phyloP scores from a whole-genome alignment of 2,329 filamentous ascomycete genomes.

The Paecilomyces variotii region DNA sequence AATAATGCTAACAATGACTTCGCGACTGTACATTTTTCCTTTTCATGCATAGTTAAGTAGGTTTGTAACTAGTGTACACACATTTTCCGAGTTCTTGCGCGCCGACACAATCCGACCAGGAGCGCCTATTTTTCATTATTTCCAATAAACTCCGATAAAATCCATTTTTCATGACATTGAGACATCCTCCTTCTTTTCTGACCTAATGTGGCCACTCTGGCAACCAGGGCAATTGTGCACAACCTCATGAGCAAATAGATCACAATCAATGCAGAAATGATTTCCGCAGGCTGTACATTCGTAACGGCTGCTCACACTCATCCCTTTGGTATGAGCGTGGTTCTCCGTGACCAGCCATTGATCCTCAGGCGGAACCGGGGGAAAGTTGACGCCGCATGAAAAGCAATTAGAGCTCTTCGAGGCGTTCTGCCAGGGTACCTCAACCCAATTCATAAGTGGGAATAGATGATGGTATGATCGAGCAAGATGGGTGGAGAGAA shows the following conservation, averaged over 20 bases:
- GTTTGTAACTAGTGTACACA: background rate
- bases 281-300: constrained; percentile 78
- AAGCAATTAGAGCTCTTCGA: constrained; percentile 59
- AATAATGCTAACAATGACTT: background rate
- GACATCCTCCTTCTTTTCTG: background rate
- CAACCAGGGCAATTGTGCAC: constrained; percentile 96
- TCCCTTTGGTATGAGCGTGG: constrained; percentile 46
- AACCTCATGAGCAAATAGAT: constrained; percentile 88
- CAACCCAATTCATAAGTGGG: constrained; percentile 80
- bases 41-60: background rate
- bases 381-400: constrained; percentile 69
- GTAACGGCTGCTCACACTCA: constrained; percentile 81
- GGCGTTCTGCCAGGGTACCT: constrained; percentile 76
- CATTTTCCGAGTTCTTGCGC: background rate
- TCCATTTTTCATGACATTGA: background rate
- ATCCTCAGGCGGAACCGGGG: constrained; percentile 37
- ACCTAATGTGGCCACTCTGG: constrained; percentile 37
- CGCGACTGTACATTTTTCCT: background rate
- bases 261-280: constrained; percentile 97
- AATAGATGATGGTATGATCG: constrained; percentile 92
- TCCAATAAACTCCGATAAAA: background rate
- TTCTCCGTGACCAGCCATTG: constrained; percentile 26
- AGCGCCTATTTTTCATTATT: background rate
- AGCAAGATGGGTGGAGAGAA: constrained; percentile 86
- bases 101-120: background rate